These are phyloP conservation scores for Acanthamoeba rhysodes DNA, from an alignment of 208 protist species.

Conservation along the genomic window DNA sequence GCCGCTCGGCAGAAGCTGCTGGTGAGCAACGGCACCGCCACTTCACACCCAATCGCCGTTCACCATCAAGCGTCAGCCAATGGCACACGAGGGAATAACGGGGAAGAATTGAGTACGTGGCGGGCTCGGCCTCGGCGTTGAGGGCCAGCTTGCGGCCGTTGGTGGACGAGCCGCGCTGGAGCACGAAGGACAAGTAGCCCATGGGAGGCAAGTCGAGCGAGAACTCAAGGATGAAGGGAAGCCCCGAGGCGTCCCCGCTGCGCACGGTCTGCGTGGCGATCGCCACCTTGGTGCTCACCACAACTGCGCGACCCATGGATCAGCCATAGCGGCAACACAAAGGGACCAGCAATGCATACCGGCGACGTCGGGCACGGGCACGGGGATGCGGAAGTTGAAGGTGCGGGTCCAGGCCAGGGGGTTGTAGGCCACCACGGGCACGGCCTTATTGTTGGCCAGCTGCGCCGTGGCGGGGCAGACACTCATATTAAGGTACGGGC, in stretches of 20 bases:
- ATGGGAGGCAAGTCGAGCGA: constrained; percentile 62
- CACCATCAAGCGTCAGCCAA: background rate
- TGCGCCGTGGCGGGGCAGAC: background rate
- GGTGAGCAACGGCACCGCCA: background rate
- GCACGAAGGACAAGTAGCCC: constrained; percentile 71
- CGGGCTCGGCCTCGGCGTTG: background rate
- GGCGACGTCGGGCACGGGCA: background rate
- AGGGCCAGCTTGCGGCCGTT: background rate
- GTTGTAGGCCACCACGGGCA: constrained; percentile 64
- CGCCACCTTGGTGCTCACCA: constrained; percentile 26
- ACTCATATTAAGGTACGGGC: constrained; percentile 66
- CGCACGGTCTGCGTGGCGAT: background rate
- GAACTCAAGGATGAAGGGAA: constrained; percentile 20
- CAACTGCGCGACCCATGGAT: background rate
- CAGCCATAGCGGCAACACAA: too few relatives aligned
- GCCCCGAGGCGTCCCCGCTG: background rate
- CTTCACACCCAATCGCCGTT: background rate
- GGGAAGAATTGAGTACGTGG: background rate
- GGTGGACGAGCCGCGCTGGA: background rate
- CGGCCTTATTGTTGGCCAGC: background rate
- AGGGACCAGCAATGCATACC: background rate
- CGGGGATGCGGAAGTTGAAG: constrained; percentile 56
- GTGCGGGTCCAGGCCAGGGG: constrained; percentile 64
- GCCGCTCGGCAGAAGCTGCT: background rate
- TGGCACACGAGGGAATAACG: background rate